phyloP scores from a whole-genome alignment of 768 basidiomycete genomes.

The Xerocomellus dryophilus region DNA sequence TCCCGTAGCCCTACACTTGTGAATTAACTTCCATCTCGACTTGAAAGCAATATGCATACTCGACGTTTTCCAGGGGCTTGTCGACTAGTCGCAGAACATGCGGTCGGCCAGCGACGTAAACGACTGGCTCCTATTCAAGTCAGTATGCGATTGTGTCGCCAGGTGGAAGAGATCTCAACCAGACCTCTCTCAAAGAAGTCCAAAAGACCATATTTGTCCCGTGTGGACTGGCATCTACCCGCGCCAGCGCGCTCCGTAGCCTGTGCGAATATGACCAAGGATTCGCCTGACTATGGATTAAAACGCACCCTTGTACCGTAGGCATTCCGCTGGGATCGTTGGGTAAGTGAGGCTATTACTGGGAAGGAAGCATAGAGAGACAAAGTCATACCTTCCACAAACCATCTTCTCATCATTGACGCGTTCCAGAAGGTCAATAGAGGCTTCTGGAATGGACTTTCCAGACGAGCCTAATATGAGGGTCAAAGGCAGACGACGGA shows the following conservation, averaged over 20 bases:
- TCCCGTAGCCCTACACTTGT: slow-evolving; percentile 73
- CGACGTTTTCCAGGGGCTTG: slow-evolving; percentile 89
- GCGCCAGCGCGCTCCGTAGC: slow-evolving; percentile 69
- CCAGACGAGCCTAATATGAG: slow-evolving; percentile 33
- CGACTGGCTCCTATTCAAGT: slow-evolving; percentile 74
- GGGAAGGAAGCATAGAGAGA: not conserved
- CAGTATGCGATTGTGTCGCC: not conserved
- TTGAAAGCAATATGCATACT: slow-evolving; percentile 48
- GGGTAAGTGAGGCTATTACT: slow-evolving; percentile 23
- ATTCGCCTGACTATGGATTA: not conserved
- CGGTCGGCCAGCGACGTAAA: slow-evolving; percentile 82
- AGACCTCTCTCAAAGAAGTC: slow-evolving; percentile 92
- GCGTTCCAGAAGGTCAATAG: slow-evolving; percentile 35
- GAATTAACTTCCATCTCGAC: not conserved
- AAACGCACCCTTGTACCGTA: slow-evolving; percentile 65
- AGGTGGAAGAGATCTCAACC: slow-evolving; percentile 7
- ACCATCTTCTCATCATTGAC: slow-evolving; percentile 55
- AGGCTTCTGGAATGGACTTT: slow-evolving; percentile 30
- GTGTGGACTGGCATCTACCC: slow-evolving; percentile 78
- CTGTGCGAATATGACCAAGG: slow-evolving; percentile 36
- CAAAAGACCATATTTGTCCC: slow-evolving; percentile 78
- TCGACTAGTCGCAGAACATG: slow-evolving; percentile 88
- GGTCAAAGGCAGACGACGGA: slow-evolving; percentile 74
- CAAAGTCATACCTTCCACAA: slow-evolving; percentile 62
- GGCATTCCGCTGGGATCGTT: slow-evolving; percentile 80